Base-by-base conservation (phyloP, 768 basidiomycete species). In the Lactarius vividus region DNA sequence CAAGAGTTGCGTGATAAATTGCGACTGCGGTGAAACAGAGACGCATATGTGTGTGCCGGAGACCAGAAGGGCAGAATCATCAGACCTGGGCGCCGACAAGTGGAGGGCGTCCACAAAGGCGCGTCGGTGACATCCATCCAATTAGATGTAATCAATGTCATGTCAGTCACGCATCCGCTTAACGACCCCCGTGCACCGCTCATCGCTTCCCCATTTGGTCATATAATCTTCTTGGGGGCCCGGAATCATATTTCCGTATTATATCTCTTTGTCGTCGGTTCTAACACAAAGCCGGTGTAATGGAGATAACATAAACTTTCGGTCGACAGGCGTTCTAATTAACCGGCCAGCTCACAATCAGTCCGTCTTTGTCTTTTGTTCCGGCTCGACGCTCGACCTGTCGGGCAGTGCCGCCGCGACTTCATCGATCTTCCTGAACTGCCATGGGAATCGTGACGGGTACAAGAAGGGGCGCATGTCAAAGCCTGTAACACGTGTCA, bases 401-500 rank as follows among this genome's bases (percentile, higher is more conserved):
- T 94, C 89, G 1, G 93, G 94, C 42, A 96, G 77, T 10, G 74
- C 79, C 4, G 86, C 88, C 7, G 92, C 94, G 5, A 93, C 82
- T 65, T 88, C 86, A 73, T 99, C 96, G 66, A 99, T 98, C 79
- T 94, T 95, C 77, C 81, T 88, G 79, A 97, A 99, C 75, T 99
- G 97, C 88, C 93, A 98, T 0, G 91, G 92, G 81, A 98, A 98
- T 62, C 91, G 83, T 15, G 94, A 88, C 2, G 94, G 93, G 77
- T 98, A 98, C 57, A 99, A 79, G 85, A 99, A 99, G 0, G 96
- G 97, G 42, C 97, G 87, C 37, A 98, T 76, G 74, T 99, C 97
- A 73, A 95, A 98, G 73, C 92, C 96, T 96, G 69, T 23, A 10
- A 29, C 31, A 62, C 13, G 8, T 18, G 69, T 33, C 61, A 54